Conservation (phyloP, 345 rosid genomes). For the Eucalyptus pauciflora region DNA sequence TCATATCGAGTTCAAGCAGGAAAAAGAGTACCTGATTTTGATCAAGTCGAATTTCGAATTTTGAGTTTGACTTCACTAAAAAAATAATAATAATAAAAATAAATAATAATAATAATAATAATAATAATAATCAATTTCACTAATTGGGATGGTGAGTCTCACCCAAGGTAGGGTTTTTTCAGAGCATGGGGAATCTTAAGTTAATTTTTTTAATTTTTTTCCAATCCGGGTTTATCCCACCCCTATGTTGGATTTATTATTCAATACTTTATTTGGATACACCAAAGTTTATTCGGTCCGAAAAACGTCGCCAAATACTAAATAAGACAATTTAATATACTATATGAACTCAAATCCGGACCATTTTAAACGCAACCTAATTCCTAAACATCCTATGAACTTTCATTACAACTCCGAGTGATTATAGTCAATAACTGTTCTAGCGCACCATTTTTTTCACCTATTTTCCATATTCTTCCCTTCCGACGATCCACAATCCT, state of each 20-base stretch:
- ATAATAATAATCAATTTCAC: background rate
- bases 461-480: background rate
- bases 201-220: no score
- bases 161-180: fast-evolving
- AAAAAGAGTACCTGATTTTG: fast-evolving
- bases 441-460: background rate
- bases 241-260: fast-evolving
- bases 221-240: no score
- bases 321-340: no score
- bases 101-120: no score
- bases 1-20: fast-evolving
- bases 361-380: fast-evolving
- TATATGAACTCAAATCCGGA: no score
- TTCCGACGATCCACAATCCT: background rate
- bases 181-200: no score
- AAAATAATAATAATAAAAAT: no score
- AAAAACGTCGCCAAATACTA: no score
- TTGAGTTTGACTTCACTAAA: background rate
- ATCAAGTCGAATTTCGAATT: fast-evolving
- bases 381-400: background rate
- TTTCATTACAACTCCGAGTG: background rate
- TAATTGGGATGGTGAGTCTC: background rate
- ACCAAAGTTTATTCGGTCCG: no score
- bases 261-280: no score
- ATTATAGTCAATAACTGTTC: background rate